Evolutionary conservation across 2,329 filamentous ascomycete species (phyloP).

Genomic region (Fusarium verrucosum): DNA sequence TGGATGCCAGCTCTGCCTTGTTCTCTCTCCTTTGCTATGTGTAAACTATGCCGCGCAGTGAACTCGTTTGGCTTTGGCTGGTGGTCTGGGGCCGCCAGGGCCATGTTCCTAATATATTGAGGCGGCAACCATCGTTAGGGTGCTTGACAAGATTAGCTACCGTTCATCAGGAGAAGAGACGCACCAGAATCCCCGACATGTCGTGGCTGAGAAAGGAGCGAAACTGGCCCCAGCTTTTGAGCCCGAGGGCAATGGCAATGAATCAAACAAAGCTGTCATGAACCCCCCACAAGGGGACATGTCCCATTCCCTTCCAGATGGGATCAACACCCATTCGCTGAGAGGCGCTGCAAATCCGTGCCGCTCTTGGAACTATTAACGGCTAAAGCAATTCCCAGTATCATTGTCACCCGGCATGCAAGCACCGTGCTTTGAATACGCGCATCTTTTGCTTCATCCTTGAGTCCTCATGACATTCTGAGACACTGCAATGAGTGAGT

Average conservation of each 20-base stretch:
- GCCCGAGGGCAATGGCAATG: not conserved
- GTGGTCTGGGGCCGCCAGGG: conserved; percentile 15
- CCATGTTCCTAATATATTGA: conserved; percentile 33
- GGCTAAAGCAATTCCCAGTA: conserved; percentile 15
- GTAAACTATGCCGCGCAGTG: too few relatives aligned
- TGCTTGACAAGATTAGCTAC: conserved; percentile 24
- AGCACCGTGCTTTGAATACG: conserved; percentile 15
- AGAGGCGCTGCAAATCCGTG: conserved; percentile 25
- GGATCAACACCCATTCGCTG: conserved; percentile 39
- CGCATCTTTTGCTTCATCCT: conserved; percentile 1
- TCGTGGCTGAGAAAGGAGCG: conserved; percentile 8
- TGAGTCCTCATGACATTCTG: conserved; percentile 15
- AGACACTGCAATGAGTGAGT: conserved; percentile 19
- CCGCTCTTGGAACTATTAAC: conserved; percentile 28
- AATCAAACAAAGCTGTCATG: conserved; percentile 17
- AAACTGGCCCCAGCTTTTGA: conserved; percentile 16
- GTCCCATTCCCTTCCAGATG: conserved; percentile 36
- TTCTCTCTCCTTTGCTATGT: too few relatives aligned
- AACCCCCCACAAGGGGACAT: conserved; percentile 24
- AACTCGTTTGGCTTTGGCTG: conserved; percentile 29
- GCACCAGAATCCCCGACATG: conserved; percentile 9
- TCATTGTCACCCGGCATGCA: conserved; percentile 11
- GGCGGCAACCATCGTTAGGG: conserved; percentile 28
- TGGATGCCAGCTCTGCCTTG: conserved; percentile 12
- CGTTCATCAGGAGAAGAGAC: not conserved